Evolutionary conservation across 1,139 yeast species (phyloP).

Genomic region (Lodderomyces margitis): DNA sequence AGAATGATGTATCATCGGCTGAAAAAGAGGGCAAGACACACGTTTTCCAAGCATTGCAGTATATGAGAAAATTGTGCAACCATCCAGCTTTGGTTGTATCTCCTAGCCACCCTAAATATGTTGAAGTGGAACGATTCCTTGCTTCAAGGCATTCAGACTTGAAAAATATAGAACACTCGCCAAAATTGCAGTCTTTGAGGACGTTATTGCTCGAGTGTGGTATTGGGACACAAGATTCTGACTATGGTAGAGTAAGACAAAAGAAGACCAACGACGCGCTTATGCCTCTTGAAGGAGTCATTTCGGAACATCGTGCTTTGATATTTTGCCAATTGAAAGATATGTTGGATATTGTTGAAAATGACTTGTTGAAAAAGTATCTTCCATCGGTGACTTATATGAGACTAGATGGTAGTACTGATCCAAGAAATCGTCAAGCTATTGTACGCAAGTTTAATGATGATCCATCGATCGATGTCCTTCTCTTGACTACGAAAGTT

Average conservation of each 20-base stretch:
- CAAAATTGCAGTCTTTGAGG: slow-evolving; percentile 81
- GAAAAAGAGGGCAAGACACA: slow-evolving; percentile 71
- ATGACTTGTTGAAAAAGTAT: slow-evolving; percentile 74
- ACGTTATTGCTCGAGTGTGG: slow-evolving; percentile 90
- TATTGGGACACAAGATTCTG: slow-evolving; percentile 67
- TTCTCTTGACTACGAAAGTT: slow-evolving; percentile 90
- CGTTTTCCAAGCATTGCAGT: slow-evolving; percentile 95
- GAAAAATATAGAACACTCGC: slow-evolving; percentile 80
- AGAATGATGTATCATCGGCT: slow-evolving; percentile 52
- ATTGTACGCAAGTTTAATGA: slow-evolving; percentile 91
- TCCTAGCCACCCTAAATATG: slow-evolving; percentile 79
- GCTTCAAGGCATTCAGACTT: slow-evolving; percentile 57
- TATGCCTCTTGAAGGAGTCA: slow-evolving; percentile 63
- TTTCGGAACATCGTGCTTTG: slow-evolving; percentile 92
- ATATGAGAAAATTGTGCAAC: slow-evolving; percentile 95
- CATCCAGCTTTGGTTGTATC: slow-evolving; percentile 94
- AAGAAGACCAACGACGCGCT: slow-evolving; percentile 30
- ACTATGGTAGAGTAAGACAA: slow-evolving; percentile 28
- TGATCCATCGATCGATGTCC: slow-evolving; percentile 94
- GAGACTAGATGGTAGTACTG: slow-evolving; percentile 94
- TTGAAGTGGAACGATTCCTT: slow-evolving; percentile 61
- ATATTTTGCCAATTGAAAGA: slow-evolving; percentile 96
- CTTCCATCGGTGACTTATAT: slow-evolving; percentile 92
- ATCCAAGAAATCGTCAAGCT: slow-evolving; percentile 87
- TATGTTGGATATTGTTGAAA: slow-evolving; percentile 95